Percentiles rank a stretch among this genome's conserved stretches.
Conservation (phyloP, 2,329 filamentous ascomycete species). For the Fusarium cyanostomum region DNA sequence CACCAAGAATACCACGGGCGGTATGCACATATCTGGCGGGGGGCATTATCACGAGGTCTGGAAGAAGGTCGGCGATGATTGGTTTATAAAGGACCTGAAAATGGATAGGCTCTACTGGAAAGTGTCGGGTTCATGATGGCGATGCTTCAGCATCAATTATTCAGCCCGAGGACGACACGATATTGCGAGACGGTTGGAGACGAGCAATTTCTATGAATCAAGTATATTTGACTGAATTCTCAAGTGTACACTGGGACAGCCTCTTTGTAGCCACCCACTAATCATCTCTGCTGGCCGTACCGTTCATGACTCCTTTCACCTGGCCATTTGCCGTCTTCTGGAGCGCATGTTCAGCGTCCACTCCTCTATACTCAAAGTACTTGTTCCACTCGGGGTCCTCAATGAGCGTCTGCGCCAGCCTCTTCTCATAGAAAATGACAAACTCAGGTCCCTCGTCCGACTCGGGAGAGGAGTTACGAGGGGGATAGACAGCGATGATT, state of each 20-base stretch:
- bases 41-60: slow-evolving; percentile 28
- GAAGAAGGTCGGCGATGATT: slow-evolving; percentile 21
- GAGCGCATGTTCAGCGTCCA: slow-evolving; percentile 39
- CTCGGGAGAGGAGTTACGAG: slow-evolving; percentile 33
- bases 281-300: background rate
- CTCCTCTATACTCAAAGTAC: slow-evolving; percentile 52
- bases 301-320: background rate
- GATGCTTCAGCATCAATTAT: too few relatives aligned
- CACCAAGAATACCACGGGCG: background rate
- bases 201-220: too few relatives aligned
- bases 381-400: slow-evolving; percentile 48
- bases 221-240: too few relatives aligned
- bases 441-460: slow-evolving; percentile 51
- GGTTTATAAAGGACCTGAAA: slow-evolving; percentile 20
- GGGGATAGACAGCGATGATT: slow-evolving; percentile 46
- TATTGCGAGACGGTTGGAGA: too few relatives aligned
- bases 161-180: too few relatives aligned
- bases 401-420: slow-evolving; percentile 44
- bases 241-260: too few relatives aligned
- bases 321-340: background rate
- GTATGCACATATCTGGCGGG: slow-evolving; percentile 8
- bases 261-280: too few relatives aligned
- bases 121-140: background rate
- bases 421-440: slow-evolving; percentile 48
- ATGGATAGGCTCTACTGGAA: slow-evolving; percentile 34